A percentile compares a stretch with the other conserved stretches of the same genome.
Conservation (phyloP, 2,329 filamentous ascomycete species). For the Aspergillus hortae region DNA sequence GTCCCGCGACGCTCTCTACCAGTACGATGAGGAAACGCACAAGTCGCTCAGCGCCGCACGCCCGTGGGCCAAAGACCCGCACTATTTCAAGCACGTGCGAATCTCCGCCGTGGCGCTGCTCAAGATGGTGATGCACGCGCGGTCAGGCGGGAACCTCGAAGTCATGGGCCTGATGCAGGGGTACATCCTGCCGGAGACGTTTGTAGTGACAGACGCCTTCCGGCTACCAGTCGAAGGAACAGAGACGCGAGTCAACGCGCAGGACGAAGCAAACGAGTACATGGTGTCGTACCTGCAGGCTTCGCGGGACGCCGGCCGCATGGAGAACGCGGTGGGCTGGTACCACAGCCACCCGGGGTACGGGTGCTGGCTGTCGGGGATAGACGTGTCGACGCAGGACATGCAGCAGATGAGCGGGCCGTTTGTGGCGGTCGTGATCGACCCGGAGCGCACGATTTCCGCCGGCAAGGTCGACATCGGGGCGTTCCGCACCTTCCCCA, state of each 20-base stretch:
- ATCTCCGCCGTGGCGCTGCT: constrained; percentile 91
- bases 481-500: constrained; percentile 87
- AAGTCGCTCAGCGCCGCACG: constrained; percentile 60
- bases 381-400: constrained; percentile 85
- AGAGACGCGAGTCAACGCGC: constrained; percentile 96
- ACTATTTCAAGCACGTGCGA: constrained; percentile 90
- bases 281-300: constrained; percentile 80
- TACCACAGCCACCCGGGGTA: constrained; percentile 98
- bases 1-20: constrained; percentile 85
- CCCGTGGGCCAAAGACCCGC: constrained; percentile 74
- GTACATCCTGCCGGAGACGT: constrained; percentile 75
- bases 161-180: constrained; percentile 99
- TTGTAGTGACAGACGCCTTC: constrained; percentile 93
- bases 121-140: constrained; percentile 99
- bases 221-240: constrained; percentile 93
- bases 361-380: constrained; percentile 95
- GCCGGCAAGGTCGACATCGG: constrained; percentile 96
- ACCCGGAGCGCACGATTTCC: constrained; percentile 91
- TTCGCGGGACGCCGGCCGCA: constrained; percentile 69
- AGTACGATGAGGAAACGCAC: constrained; percentile 68
- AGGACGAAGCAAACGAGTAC: constrained; percentile 95
- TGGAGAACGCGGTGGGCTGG: constrained; percentile 95
- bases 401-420: constrained; percentile 89
- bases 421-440: constrained; percentile 92
- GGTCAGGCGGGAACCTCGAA: constrained; percentile 87